Base-by-base conservation (phyloP, 1,284 basidiomycete species). In the Mycena citricolor region DNA sequence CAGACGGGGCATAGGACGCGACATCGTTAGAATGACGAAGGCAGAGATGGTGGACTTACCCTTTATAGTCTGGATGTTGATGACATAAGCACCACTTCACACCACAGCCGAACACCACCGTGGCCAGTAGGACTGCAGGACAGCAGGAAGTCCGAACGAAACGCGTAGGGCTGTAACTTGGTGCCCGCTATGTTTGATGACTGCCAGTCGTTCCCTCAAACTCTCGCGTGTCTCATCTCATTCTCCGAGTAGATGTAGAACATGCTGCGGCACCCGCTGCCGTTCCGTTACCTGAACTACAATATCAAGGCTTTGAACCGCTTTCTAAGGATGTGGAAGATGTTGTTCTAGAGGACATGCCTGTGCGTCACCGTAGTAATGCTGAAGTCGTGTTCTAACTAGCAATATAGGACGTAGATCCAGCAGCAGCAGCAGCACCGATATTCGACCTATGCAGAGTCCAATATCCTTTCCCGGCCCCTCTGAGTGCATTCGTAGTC, bases 291-390 rank as follows among this genome's bases (percentile, higher is more conserved):
- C 74, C 77, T 1, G 63, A 79, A 31, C 66, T 93, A 24, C 80
- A 86, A 42, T 93, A 88, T 58, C 86, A 94, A 60, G 92, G 91
- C 10, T 94, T 92, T 58, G 92, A 94, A 64, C 77, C 79, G 17
- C 81, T 81, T 19, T 75, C 80, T 4, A 75, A 76, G 52, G 74
- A 76, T 23, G 61, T 68, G 36, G 71, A 78, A 54, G 76, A 80
- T 54, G 56, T 61, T 25, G 64, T 65, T 16, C 75, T 79, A 54
- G 54, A 77, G 66, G 35, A 42, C 20, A 38, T n/a, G 30, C 22
- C 42, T 49, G 42, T 40, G 44, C 23, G 12, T 24, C 30, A 39
- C 29, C 30, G 46, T 58, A 28, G 13, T 26, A 14, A 13, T 16
- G 16, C 11, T n/a, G n/a, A 36, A 20, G 16, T 7, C 32, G 20